Conservation (phyloP, 1,139 yeast genomes). For the Suhomyces chickasaworum region DNA sequence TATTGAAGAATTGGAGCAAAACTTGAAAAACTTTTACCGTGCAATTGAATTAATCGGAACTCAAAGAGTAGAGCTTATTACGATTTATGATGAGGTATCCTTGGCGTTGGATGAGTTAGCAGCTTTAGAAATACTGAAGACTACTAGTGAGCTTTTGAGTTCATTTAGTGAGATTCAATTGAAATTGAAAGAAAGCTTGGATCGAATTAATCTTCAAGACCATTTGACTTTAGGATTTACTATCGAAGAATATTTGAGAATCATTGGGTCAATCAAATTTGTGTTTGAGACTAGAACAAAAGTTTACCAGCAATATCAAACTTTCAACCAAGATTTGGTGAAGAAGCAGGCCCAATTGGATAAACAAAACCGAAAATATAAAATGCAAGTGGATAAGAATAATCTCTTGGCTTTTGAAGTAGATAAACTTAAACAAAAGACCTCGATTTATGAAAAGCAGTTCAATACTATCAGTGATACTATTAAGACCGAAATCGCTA, state of each 20-base stretch:
- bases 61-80: conserved; percentile 74
- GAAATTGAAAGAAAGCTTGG: conserved; percentile 72
- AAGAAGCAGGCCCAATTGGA: conserved; percentile 55
- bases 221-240: conserved; percentile 84
- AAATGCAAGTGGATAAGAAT: conserved; percentile 65
- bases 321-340: conserved; percentile 42
- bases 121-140: conserved; percentile 72
- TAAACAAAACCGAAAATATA: conserved; percentile 55
- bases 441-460: conserved; percentile 54
- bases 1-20: conserved; percentile 72
- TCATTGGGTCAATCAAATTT: conserved; percentile 73
- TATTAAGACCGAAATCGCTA: conserved; percentile 67
- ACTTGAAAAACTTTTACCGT: conserved; percentile 66
- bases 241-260: conserved; percentile 81
- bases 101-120: conserved; percentile 72
- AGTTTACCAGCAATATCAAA: conserved; percentile 61
- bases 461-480: conserved; percentile 64
- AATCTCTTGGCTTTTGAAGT: conserved; percentile 58
- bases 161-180: conserved; percentile 72
- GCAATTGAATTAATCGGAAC: conserved; percentile 74
- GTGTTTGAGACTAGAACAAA: conserved; percentile 77
- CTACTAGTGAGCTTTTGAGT: conserved; percentile 55
- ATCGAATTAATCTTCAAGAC: conserved; percentile 82
- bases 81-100: conserved; percentile 44
- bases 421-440: conserved; percentile 58